Evolutionary conservation across 2,329 filamentous ascomycete species (phyloP), one percentile per base, ranked within the genome.

Genomic region (Pseudopithomyces maydicus): DNA sequence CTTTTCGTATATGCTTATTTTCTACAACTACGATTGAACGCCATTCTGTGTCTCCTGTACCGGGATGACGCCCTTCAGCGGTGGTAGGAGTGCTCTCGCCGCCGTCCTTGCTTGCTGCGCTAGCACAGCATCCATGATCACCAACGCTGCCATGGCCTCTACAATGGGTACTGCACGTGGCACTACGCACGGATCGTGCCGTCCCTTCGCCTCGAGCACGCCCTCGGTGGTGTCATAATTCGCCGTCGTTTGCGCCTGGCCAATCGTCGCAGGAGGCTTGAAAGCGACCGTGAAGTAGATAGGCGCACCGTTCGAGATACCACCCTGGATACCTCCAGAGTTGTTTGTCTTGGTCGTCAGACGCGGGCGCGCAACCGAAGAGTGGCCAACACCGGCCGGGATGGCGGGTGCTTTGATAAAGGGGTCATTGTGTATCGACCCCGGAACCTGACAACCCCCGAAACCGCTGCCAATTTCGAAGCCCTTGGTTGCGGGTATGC

Each of bases 401-500:
- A 78, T 74, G 2, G 78, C 74, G 2, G 83, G 79, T 14, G 86
- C 81, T 54, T 83, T 82, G 65, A 94, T 80, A 77, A 96, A 97
- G 54, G 90, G 82, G 76, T 98, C 94, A 75, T 98, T 98, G 84
- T 98, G 93, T 53, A 84, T 84, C n/a, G 90, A 95, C 20, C 95
- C 94, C 1, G 90, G 89, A 38, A 98, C 84, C 74, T 93, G 90
- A 70, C 90, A 90, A 56, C 95, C 94, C 49, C 84, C 88, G 76
- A 98, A 98, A 12, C 95, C 95, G 52, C 91, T 96, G 53, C 95
- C 95, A 64, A 98, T 89, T 75, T 98, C 94, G 73, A 98, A 98
- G 53, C 90, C 94, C 80, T 98, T 99, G 36, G 90, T 94, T 3
- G 95, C 92, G 5, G 95, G 95, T 68, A 98, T 97, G 74, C 88